phyloP scores from a whole-genome alignment of 164 flowering plant species.

The Buxus sempervirens region DNA sequence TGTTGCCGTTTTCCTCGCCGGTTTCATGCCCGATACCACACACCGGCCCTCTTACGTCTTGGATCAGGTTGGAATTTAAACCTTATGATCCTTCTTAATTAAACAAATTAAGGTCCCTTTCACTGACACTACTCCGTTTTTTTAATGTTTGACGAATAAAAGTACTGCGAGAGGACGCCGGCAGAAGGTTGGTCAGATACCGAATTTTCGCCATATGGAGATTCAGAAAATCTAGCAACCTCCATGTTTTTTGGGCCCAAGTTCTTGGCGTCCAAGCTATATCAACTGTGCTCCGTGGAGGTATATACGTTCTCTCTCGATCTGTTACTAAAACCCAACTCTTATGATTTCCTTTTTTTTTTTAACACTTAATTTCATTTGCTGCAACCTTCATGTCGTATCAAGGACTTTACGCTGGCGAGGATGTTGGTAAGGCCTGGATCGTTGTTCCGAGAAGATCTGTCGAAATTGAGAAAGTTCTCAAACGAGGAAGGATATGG shows the following conservation, averaged over 20 bases:
- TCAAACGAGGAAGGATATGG: slow-evolving; percentile 16
- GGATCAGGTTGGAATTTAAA: no score
- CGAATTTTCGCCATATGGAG: slow-evolving; percentile 17
- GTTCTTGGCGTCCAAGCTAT: slow-evolving; percentile 23
- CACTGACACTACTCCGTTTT: no score
- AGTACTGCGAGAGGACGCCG: slow-evolving; percentile 19
- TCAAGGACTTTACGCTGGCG: slow-evolving; percentile 29
- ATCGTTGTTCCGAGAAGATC: slow-evolving; percentile 11
- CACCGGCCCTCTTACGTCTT: slow-evolving; percentile 22
- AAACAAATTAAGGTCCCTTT: no score
- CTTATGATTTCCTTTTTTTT: not conserved
- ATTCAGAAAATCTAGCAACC: not conserved
- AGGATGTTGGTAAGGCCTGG: slow-evolving; percentile 21
- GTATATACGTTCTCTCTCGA: slow-evolving; percentile 16
- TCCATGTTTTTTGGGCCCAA: slow-evolving; percentile 29
- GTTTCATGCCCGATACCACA: slow-evolving; percentile 25
- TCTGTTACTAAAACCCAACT: not conserved
- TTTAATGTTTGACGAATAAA: not conserved
- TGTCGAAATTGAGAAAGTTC: slow-evolving; percentile 22
- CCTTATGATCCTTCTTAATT: no score
- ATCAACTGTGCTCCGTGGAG: slow-evolving; percentile 34
- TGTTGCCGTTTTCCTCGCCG: slow-evolving; percentile 24
- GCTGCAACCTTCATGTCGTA: no score
- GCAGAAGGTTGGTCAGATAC: slow-evolving; percentile 37
- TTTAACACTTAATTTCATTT: not conserved